phyloP scores from a whole-genome alignment of 176 grass and related monocot genomes.

The Hordeum vulgare region DNA sequence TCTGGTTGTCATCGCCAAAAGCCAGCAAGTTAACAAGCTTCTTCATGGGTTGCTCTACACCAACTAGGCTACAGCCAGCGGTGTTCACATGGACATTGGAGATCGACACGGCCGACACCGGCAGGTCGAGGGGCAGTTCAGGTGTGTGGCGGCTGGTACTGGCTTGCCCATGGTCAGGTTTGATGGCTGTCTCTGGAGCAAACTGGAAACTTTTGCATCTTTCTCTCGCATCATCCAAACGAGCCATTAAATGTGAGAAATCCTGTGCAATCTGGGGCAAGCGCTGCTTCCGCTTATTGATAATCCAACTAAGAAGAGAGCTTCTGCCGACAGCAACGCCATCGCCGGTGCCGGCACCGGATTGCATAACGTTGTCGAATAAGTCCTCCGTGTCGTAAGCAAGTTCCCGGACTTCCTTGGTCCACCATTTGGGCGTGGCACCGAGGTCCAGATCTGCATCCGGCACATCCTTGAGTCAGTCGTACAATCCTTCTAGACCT shows the following conservation, averaged over 20 bases:
- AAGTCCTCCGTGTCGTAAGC: background rate
- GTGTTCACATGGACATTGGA: background rate
- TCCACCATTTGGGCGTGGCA: background rate
- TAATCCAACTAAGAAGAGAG: background rate
- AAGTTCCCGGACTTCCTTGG: background rate
- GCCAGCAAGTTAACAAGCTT: background rate
- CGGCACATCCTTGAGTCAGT: background rate
- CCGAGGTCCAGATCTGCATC: background rate
- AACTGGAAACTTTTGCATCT: background rate
- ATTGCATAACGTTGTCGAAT: background rate
- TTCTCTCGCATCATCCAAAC: background rate
- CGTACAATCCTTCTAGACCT: background rate
- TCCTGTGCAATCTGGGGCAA: background rate
- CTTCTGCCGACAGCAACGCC: background rate
- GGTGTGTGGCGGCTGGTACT: background rate
- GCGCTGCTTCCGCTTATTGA: background rate
- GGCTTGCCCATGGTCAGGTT: background rate
- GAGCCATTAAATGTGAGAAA: background rate
- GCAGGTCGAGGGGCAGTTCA: background rate
- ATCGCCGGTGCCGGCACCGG: background rate
- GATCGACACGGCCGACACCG: background rate
- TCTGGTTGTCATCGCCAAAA: background rate
- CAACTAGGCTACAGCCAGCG: background rate
- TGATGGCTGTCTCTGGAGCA: background rate
- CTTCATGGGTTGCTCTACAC: background rate